Conservation (phyloP, 805 yeast genomes). For the Hanseniaspora lindneri region DNA sequence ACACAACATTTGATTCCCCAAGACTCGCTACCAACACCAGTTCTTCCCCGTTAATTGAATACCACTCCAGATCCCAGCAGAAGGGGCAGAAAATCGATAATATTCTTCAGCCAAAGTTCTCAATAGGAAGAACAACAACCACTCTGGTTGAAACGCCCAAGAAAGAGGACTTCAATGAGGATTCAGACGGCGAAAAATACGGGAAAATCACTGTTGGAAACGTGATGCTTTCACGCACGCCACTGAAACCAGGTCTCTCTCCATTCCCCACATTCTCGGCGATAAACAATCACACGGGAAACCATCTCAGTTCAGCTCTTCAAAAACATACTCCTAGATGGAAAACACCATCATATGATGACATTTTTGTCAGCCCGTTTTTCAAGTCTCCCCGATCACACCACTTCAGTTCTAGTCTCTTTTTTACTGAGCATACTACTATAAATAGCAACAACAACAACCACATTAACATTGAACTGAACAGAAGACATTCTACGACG, state of each 20-base stretch:
- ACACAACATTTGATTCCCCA: slow-evolving; percentile 16
- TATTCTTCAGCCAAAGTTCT: neutral
- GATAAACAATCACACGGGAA: neutral
- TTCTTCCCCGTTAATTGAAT: slow-evolving; percentile 10
- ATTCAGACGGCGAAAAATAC: slow-evolving; percentile 8
- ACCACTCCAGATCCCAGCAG: slow-evolving; percentile 2
- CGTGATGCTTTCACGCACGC: slow-evolving; percentile 14
- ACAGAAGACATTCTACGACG: slow-evolving; percentile 3
- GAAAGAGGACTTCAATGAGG: neutral
- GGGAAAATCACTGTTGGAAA: slow-evolving; percentile 10
- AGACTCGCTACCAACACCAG: slow-evolving; percentile 2
- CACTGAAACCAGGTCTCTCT: slow-evolving; percentile 8
- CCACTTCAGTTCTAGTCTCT: slow-evolving; percentile 1
- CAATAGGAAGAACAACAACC: slow-evolving; percentile 9
- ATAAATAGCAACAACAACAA: neutral
- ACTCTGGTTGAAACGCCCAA: slow-evolving; percentile 8
- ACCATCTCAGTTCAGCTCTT: neutral
- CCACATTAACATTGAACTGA: neutral
- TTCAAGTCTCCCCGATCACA: slow-evolving; percentile 14
- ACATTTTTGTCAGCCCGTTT: slow-evolving; percentile 14
- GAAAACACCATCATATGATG: slow-evolving; percentile 16
- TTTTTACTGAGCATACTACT: neutral
- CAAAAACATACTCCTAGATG: slow-evolving; percentile 15
- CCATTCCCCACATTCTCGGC: neutral
- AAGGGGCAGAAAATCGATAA: neutral